Conservation (phyloP, 306 rosid species). For the Acmispon strigosus region DNA sequence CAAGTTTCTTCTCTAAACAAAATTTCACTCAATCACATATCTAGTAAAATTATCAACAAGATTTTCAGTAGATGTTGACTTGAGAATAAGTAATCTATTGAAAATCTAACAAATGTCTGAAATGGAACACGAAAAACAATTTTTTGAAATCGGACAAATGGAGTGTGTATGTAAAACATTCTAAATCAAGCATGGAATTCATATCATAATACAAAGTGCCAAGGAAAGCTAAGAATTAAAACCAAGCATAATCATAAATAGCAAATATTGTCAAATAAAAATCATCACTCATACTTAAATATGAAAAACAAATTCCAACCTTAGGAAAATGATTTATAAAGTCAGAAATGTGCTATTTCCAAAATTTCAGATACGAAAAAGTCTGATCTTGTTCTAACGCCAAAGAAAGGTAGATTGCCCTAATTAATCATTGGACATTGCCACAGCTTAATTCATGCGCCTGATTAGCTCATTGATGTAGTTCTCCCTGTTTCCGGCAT, state of each 20-base stretch:
- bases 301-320: slow-evolving; percentile 21
- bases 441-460: slow-evolving; percentile 55
- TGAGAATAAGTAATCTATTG: too few relatives aligned
- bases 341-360: slow-evolving; percentile 8
- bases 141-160: too few relatives aligned
- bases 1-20: too few relatives aligned
- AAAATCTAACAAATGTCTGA: too few relatives aligned
- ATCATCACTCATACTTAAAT: slow-evolving; percentile 11
- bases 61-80: too few relatives aligned
- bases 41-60: too few relatives aligned
- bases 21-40: too few relatives aligned
- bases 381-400: slow-evolving; percentile 15
- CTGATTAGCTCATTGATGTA: slow-evolving; percentile 80
- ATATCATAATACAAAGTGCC: too few relatives aligned
- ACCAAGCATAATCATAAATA: not conserved
- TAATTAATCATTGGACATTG: not conserved
- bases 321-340: not conserved
- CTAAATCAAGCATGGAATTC: too few relatives aligned
- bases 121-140: too few relatives aligned
- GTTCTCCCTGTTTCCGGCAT: slow-evolving; percentile 89
- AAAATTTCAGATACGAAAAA: slow-evolving; percentile 17
- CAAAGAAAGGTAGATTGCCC: not conserved
- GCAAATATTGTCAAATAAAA: not conserved
- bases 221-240: not conserved
- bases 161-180: too few relatives aligned